Percentiles rank a stretch among this genome's conserved stretches.
phyloP scores from a whole-genome alignment of 768 basidiomycete species.

The Lentinula guzmanii region DNA sequence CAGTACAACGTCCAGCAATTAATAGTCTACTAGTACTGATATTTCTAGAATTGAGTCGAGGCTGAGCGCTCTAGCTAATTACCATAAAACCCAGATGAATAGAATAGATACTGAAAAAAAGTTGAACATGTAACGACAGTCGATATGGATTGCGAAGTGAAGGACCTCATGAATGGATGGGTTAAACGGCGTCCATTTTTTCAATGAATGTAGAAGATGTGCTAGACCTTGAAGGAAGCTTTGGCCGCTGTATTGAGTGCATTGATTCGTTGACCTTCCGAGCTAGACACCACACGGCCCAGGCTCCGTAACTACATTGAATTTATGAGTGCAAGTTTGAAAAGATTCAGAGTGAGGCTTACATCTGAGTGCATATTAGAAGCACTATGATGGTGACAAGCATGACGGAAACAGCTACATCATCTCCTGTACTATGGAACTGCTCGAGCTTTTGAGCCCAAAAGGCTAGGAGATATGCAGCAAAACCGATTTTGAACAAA shows the following conservation, averaged over 20 bases:
- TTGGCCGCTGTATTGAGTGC: background rate
- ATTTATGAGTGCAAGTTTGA: background rate
- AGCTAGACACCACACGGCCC: slow-evolving; percentile 1
- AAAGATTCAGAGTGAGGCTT: background rate
- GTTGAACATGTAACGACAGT: background rate
- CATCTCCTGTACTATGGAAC: background rate
- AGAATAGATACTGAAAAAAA: too few relatives aligned
- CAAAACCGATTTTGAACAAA: background rate
- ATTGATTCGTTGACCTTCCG: background rate
- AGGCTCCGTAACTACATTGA: background rate
- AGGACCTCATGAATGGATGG: background rate
- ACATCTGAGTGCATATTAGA: background rate
- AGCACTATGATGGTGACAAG: background rate
- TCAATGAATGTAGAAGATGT: background rate
- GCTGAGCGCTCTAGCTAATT: too few relatives aligned
- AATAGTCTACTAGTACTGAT: too few relatives aligned
- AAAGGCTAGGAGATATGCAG: background rate
- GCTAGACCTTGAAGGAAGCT: background rate
- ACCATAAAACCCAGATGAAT: background rate
- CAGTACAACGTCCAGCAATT: too few relatives aligned
- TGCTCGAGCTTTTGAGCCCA: background rate
- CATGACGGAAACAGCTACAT: background rate
- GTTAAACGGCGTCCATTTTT: background rate
- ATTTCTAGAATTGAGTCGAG: too few relatives aligned
- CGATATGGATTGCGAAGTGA: background rate